phyloP scores from a whole-genome alignment of 805 yeast genomes.

The Metschnikowia proteae region DNA sequence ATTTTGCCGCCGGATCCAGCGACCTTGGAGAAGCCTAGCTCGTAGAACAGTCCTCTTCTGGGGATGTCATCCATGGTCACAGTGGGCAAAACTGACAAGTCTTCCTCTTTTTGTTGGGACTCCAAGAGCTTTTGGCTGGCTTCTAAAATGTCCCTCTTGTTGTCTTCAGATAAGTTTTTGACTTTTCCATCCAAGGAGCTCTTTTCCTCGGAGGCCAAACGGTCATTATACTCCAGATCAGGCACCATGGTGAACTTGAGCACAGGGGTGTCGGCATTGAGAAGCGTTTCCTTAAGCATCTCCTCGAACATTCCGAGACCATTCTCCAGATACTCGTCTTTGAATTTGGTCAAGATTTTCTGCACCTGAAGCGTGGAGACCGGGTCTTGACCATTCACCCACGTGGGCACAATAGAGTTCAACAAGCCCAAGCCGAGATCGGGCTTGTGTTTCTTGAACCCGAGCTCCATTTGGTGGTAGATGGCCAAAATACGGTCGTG shows the following conservation, averaged over 20 bases:
- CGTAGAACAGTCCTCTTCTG: slow-evolving; percentile 42
- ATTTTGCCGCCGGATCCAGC: slow-evolving; percentile 28
- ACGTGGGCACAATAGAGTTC: slow-evolving; percentile 72
- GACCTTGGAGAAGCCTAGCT: slow-evolving; percentile 26
- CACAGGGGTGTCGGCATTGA: slow-evolving; percentile 44
- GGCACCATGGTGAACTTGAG: slow-evolving; percentile 81
- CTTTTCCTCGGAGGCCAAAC: slow-evolving; percentile 54
- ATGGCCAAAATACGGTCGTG: slow-evolving; percentile 68
- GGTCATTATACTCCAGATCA: slow-evolving; percentile 48
- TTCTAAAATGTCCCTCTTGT: slow-evolving; percentile 52
- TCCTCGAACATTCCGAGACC: slow-evolving; percentile 57
- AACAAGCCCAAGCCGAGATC: slow-evolving; percentile 82
- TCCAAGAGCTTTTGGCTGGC: slow-evolving; percentile 59
- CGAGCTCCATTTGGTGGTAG: slow-evolving; percentile 80
- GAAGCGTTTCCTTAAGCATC: slow-evolving; percentile 50
- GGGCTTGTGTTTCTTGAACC: slow-evolving; percentile 82
- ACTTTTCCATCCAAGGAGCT: slow-evolving; percentile 45
- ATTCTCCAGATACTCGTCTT: slow-evolving; percentile 48
- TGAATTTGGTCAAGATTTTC: slow-evolving; percentile 54
- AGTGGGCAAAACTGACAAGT: slow-evolving; percentile 76
- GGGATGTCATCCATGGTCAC: slow-evolving; percentile 72
- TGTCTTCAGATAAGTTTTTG: slow-evolving; percentile 47
- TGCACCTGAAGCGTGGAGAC: slow-evolving; percentile 65
- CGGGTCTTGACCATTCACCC: slow-evolving; percentile 83
- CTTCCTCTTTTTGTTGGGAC: slow-evolving; percentile 66